Base-by-base conservation (phyloP, 768 basidiomycete genomes). In the Lyophyllum atratum region DNA sequence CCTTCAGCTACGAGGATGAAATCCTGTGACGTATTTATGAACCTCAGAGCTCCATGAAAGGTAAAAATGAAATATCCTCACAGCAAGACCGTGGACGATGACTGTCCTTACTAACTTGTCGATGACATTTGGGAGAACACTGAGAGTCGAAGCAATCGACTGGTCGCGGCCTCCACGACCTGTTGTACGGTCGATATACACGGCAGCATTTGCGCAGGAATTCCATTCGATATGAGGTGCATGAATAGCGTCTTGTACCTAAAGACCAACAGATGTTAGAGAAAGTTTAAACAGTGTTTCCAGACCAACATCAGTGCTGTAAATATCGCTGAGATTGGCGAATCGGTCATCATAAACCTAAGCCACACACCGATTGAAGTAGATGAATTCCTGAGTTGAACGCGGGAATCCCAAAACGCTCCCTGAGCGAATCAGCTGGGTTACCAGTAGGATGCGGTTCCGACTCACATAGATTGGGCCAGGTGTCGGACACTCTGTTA, bases 321-420 rank as follows among this genome's bases (percentile, higher is more conserved):
- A 42, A 11, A 9, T 34, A 15, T 33, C 12, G 4, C 45, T 44
- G 11, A 55, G n/a, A 6, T 14, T 4, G 11, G 40, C 21, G 2
- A 5, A 42, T 21, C 21, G 8, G n/a, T 42, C 11, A 11, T 42
- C 21, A 4, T 19, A 42, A 6, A 19, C 45, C 28, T 40, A 28
- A 1, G n/a, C 31, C 21, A 43, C 72, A 45, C 54, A 76, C 77
- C 80, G 68, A 52, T 83, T 83, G 69, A 83, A 83, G 64, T 83
- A 83, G 29, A 83, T 70, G 58, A 83, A 84, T 58, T 83, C 68
- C 63, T 83, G 81, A 1, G 80, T 83, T 7, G 79, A 76, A 14
- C 81, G 77, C n/a, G 87, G 87, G 76, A 86, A 88, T 8, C 88
- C 88, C 19, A 89, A 79, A 22, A 89, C 86, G 55, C 79, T 80